Evolutionary conservation across 352 stramenopile genomes (phyloP).

Genomic region (Phytophthora citrophthora): DNA sequence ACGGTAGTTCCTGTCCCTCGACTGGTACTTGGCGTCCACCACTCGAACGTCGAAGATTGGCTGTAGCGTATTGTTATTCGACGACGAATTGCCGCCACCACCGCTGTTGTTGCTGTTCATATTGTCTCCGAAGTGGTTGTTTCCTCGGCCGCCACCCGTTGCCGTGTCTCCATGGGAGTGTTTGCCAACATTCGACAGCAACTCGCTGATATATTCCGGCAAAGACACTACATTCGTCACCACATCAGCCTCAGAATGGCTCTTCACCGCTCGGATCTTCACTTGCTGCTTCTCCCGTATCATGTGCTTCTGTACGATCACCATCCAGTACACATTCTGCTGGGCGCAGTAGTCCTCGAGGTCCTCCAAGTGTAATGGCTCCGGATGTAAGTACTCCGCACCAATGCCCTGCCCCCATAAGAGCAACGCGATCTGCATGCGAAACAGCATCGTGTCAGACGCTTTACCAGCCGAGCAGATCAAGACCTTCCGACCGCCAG

Average conservation of each 20-base stretch:
- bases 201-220: slow-evolving; percentile 68
- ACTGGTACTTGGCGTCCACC: slow-evolving; percentile 76
- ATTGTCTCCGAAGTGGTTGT: slow-evolving; percentile 31
- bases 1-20: slow-evolving; percentile 49
- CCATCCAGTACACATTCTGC: slow-evolving; percentile 82
- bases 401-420: slow-evolving; percentile 78
- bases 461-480: slow-evolving; percentile 82
- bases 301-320: slow-evolving; percentile 87
- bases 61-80: slow-evolving; percentile 35
- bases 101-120: slow-evolving; percentile 28
- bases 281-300: slow-evolving; percentile 87
- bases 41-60: slow-evolving; percentile 83
- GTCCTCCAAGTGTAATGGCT: slow-evolving; percentile 80
- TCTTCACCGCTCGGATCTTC: slow-evolving; percentile 80
- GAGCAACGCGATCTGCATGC: slow-evolving; percentile 81
- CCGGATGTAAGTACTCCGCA: slow-evolving; percentile 85
- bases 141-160: slow-evolving; percentile 27
- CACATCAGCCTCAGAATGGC: slow-evolving; percentile 67
- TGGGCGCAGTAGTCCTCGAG: slow-evolving; percentile 85
- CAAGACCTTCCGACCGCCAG: slow-evolving; percentile 60
- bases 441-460: slow-evolving; percentile 72
- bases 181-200: slow-evolving; percentile 38
- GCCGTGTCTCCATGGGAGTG: slow-evolving; percentile 21
- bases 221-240: slow-evolving; percentile 71
- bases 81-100: slow-evolving; percentile 13